Evolutionary conservation across 2,329 filamentous ascomycete species (phyloP), one percentile per base, ranked within the genome.

Genomic region (Teratosphaeria nubilosa): DNA sequence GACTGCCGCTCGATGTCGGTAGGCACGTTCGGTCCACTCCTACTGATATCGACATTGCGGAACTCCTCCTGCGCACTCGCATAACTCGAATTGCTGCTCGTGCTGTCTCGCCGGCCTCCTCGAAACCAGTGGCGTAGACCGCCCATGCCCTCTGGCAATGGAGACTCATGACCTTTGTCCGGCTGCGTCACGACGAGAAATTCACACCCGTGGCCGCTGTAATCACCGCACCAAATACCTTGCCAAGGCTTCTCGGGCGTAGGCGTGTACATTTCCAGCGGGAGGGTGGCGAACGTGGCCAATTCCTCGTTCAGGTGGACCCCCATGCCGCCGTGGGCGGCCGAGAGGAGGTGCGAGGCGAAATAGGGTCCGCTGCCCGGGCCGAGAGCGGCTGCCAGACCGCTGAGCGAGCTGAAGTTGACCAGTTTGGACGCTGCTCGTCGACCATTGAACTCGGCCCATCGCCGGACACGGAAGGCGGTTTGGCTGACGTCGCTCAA

Each of bases 171-270:
- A 0, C 70, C 69, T 45, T 77, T 70, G 55, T 87, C 85, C 0
- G 85, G 84, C 68, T 99, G 94, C 64, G 90, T 78, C 52, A 97
- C 77, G 13, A 95, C 77, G 4, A 97, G 69, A 58, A 96, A 96
- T 72, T 97, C 92, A 70, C 87, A 91, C 0, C 91, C 91, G 66
- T 97, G 91, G 0, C 83, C 85, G 27, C 85, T 87, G 68, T 96
- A 96, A 70, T 96, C 91, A 0, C 91, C 91, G 16, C 91, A 87
- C 88, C 90, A 97, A 31, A 99, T 90, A 0, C 92, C 92, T 62
- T 90, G 85, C 77, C 86, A 96, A 0, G 91, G 91, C 69, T 91
- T 92, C 57, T 85, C 79, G 10, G 76, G 71, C 0, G 91, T 95
- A 0, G 92, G 90, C 0, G 85, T 94, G 70, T 95, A 96, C n/a